phyloP scores from a whole-genome alignment of 805 yeast species.

The Candida methanosorbosa region DNA sequence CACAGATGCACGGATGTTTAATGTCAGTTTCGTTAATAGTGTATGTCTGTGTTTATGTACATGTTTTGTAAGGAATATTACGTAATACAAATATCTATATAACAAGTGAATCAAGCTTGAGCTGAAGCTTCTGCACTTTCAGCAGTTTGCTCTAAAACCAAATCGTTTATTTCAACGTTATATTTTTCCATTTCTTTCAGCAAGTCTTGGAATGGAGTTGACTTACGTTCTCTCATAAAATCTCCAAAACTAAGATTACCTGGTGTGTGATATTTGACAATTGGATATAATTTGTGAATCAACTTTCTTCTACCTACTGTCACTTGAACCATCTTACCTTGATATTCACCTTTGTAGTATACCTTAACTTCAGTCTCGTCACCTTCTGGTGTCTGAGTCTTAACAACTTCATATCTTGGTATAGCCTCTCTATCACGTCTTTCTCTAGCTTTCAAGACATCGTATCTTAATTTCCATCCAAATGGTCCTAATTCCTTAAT shows the following conservation, averaged over 20 bases:
- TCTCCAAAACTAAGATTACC: slow-evolving; percentile 35
- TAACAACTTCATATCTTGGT: slow-evolving; percentile 23
- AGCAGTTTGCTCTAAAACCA: not conserved
- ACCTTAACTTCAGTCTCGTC: slow-evolving; percentile 25
- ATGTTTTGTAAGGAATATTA: no score
- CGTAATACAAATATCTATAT: no score
- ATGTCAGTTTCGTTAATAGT: no score
- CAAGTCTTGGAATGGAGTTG: slow-evolving; percentile 37
- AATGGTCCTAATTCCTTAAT: slow-evolving; percentile 85
- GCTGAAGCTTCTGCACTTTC: no score
- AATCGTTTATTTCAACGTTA: slow-evolving; percentile 27
- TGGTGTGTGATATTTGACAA: slow-evolving; percentile 33
- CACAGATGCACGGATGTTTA: no score
- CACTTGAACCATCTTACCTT: slow-evolving; percentile 37
- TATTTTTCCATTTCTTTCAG: slow-evolving; percentile 38
- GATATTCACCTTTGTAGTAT: slow-evolving; percentile 36
- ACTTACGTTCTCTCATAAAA: slow-evolving; percentile 38
- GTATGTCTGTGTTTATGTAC: no score
- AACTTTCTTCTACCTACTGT: slow-evolving; percentile 60
- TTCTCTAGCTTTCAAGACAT: slow-evolving; percentile 44
- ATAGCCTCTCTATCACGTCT: slow-evolving; percentile 29
- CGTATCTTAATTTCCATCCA: slow-evolving; percentile 87
- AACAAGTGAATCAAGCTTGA: no score
- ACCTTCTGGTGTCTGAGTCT: slow-evolving; percentile 19
- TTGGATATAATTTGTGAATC: slow-evolving; percentile 43